A percentile compares a stretch with the other conserved stretches of the same genome.
These are phyloP conservation scores for Halophytophthora polymorphica DNA, from an alignment of 352 stramenopile species.

Conservation along the genomic window DNA sequence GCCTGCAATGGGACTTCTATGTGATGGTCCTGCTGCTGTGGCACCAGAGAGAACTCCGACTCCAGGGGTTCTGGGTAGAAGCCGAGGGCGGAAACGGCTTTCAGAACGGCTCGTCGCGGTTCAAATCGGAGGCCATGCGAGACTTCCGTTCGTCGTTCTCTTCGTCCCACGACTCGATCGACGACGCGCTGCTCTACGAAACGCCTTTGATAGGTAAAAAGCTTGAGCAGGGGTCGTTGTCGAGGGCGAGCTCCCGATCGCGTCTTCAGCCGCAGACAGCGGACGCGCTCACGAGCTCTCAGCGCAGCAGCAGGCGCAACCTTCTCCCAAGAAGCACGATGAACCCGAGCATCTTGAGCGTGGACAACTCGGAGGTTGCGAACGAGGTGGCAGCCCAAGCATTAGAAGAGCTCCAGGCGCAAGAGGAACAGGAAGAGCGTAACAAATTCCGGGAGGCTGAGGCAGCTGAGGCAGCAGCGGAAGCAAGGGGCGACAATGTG, in stretches of 20 bases:
- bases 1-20: constrained; percentile 85
- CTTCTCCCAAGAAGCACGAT: constrained; percentile 15
- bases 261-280: constrained; percentile 6
- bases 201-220: constrained; percentile 15
- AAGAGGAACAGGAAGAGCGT: constrained; percentile 41
- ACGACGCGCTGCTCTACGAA: constrained; percentile 56
- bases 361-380: constrained; percentile 25
- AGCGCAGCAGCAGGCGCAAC: constrained; percentile 18
- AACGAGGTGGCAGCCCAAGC: constrained; percentile 47
- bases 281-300: constrained; percentile 12
- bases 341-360: constrained; percentile 24
- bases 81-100: constrained; percentile 12
- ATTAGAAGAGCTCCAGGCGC: constrained; percentile 41
- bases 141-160: constrained; percentile 40
- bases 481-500: constrained; percentile 10
- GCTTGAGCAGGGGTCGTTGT: constrained; percentile 1
- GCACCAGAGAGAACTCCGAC: constrained; percentile 75
- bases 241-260: constrained; percentile 8
- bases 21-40: constrained; percentile 75
- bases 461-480: constrained; percentile 7
- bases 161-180: constrained; percentile 74
- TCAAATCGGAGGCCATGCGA: constrained; percentile 43
- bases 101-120: constrained; percentile 29
- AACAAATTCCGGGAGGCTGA: constrained; percentile 15
- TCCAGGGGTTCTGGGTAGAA: constrained; percentile 75